phyloP scores from a whole-genome alignment of 257 asterid genomes.

The Solanum bukasovii region DNA sequence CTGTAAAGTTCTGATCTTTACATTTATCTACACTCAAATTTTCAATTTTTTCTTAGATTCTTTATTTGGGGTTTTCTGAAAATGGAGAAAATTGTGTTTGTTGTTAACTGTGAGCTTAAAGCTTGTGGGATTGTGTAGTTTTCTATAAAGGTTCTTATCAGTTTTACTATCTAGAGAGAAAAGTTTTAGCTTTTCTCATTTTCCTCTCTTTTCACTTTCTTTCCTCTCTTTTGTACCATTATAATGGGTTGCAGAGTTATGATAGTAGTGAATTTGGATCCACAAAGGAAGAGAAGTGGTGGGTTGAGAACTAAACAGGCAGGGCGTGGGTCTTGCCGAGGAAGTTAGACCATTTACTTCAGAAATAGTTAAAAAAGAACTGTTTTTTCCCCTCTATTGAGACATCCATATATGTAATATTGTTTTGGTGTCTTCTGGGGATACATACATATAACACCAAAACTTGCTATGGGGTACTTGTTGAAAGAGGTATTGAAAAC shows the following conservation, averaged over 20 bases:
- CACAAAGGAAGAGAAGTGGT: constrained; percentile 83
- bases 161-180: not conserved
- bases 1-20: constrained; percentile 30
- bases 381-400: not conserved
- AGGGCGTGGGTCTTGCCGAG: constrained; percentile 97
- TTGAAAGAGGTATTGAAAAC: constrained; percentile 92
- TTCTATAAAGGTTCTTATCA: constrained; percentile 6
- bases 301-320: constrained; percentile 96
- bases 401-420: not conserved
- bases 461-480: constrained; percentile 63
- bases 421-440: constrained; percentile 19
- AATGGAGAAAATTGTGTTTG: constrained; percentile 58
- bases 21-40: not conserved
- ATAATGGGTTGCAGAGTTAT: constrained; percentile 55
- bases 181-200: not conserved
- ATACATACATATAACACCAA: not conserved
- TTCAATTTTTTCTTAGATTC: not conserved
- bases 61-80: constrained; percentile 5
- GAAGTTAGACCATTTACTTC: constrained; percentile 55
- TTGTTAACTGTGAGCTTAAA: constrained; percentile 60
- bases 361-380: not conserved
- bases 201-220: constrained; percentile 5
- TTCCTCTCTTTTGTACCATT: constrained; percentile 3
- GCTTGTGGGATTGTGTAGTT: constrained; percentile 84
- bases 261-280: constrained; percentile 64